phyloP scores from a whole-genome alignment of 495 filamentous ascomycete genomes.

The Alectoria sarmentosa region DNA sequence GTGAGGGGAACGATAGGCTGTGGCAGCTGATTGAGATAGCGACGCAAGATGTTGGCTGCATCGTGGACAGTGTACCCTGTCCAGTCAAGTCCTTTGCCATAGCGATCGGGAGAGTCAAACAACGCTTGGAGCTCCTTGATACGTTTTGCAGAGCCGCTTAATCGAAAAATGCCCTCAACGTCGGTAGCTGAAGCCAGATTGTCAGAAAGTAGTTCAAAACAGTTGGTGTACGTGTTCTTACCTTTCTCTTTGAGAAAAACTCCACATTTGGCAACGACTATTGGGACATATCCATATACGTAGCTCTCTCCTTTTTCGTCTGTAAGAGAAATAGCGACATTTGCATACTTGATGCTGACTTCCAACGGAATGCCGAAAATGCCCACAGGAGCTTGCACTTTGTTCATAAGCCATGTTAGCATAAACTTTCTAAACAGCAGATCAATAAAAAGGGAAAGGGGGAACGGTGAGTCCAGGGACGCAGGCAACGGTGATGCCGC shows the following conservation, averaged over 20 bases:
- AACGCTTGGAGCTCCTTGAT: conserved; percentile 91
- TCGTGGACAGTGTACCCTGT: conserved; percentile 97
- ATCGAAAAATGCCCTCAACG: conserved; percentile 93
- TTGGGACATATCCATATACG: conserved; percentile 98
- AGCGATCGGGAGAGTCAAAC: conserved; percentile 93
- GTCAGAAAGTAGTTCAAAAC: conserved; percentile 4
- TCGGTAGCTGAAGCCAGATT: conserved; percentile 64
- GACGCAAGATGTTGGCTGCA: conserved; percentile 91
- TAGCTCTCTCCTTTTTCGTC: conserved; percentile 88
- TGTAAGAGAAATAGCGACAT: conserved; percentile 94
- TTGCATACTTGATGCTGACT: conserved; percentile 94
- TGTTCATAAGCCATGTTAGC: conserved; percentile 8
- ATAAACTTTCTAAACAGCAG: not conserved
- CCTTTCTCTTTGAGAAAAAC: conserved; percentile 98
- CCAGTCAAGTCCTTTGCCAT: conserved; percentile 96
- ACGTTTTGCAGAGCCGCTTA: conserved; percentile 93
- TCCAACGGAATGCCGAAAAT: conserved; percentile 96
- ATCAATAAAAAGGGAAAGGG: not conserved
- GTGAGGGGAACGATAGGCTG: conserved; percentile 95
- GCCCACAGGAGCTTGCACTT: conserved; percentile 35
- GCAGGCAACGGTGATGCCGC: not conserved
- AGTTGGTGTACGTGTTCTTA: conserved; percentile 35
- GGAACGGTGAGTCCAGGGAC: not conserved
- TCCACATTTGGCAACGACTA: conserved; percentile 97
- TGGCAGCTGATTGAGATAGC: conserved; percentile 88